A percentile compares a stretch with the other conserved stretches of the same genome.
Conservation (phyloP, 2,329 filamentous ascomycete species). For the Aspergillus sp. region DNA sequence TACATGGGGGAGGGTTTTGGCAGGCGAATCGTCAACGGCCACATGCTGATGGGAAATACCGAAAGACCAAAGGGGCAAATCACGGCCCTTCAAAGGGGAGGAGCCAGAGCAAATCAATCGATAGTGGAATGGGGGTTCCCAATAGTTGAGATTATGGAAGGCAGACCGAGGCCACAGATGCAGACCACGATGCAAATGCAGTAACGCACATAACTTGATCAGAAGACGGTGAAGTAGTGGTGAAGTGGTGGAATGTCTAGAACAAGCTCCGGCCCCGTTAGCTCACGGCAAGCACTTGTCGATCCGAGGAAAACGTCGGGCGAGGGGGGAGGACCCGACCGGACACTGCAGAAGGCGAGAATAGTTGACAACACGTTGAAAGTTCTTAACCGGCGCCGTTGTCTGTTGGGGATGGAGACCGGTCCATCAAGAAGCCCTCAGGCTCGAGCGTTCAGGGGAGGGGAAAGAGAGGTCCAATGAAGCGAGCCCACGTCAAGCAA, state of each 20-base stretch:
- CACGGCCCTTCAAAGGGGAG: background rate
- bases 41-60: conserved; percentile 31
- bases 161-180: conserved; percentile 14
- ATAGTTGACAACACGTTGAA: background rate
- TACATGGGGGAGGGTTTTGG: conserved; percentile 32
- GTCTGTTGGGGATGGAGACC: conserved; percentile 2
- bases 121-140: conserved; percentile 1
- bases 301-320: conserved; percentile 13
- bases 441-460: conserved; percentile 17
- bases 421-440: background rate
- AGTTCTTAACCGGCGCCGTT: background rate
- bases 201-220: conserved; percentile 21
- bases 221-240: conserved; percentile 16
- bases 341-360: background rate
- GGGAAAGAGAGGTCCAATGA: conserved; percentile 21
- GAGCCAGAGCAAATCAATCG: conserved; percentile 9
- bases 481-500: conserved; percentile 24
- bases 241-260: conserved; percentile 23
- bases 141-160: conserved; percentile 9
- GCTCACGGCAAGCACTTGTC: conserved; percentile 6
- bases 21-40: conserved; percentile 34
- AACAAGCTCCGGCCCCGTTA: conserved; percentile 19
- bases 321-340: conserved; percentile 5
- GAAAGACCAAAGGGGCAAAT: conserved; percentile 6
- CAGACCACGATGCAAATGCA: conserved; percentile 10